Percentiles rank a stretch among this genome's conserved stretches.
Evolutionary conservation across 2,329 filamentous ascomycete species (phyloP).

Genomic region (Botryotinia convoluta): DNA sequence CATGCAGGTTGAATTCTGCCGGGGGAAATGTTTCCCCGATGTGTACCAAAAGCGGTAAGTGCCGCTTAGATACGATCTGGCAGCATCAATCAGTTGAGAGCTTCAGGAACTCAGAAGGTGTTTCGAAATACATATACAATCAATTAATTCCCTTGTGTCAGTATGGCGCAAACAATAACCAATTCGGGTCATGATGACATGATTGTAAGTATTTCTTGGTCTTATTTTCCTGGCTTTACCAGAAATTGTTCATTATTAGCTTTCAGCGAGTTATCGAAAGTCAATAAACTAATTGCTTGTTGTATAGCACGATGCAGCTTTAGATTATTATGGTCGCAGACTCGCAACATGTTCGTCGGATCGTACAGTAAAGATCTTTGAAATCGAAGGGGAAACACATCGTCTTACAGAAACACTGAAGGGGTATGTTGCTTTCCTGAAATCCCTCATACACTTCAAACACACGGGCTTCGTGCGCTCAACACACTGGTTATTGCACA

Average conservation of each 20-base stretch:
- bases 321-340: conserved; percentile 96
- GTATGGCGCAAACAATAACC: conserved; percentile 73
- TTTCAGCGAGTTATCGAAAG: neutral
- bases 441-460: neutral
- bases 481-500: neutral
- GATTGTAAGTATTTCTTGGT: conserved; percentile 66
- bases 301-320: conserved; percentile 85
- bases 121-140: conserved; percentile 8
- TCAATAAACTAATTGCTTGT: conserved; percentile 4
- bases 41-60: conserved; percentile 8
- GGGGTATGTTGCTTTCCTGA: conserved; percentile 57
- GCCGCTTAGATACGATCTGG: conserved; percentile 19
- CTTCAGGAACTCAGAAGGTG: neutral
- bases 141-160: conserved; percentile 26
- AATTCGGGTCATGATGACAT: conserved; percentile 96
- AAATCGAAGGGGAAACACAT: conserved; percentile 91
- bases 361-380: conserved; percentile 98
- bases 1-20: neutral
- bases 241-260: neutral
- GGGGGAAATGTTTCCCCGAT: conserved; percentile 4
- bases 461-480: neutral
- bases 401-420: conserved; percentile 89
- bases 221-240: neutral
- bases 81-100: conserved; percentile 15
- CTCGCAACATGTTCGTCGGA: conserved; percentile 97